Conservation (phyloP, 495 filamentous ascomycete genomes). For the Trypethelium eluteriae region DNA sequence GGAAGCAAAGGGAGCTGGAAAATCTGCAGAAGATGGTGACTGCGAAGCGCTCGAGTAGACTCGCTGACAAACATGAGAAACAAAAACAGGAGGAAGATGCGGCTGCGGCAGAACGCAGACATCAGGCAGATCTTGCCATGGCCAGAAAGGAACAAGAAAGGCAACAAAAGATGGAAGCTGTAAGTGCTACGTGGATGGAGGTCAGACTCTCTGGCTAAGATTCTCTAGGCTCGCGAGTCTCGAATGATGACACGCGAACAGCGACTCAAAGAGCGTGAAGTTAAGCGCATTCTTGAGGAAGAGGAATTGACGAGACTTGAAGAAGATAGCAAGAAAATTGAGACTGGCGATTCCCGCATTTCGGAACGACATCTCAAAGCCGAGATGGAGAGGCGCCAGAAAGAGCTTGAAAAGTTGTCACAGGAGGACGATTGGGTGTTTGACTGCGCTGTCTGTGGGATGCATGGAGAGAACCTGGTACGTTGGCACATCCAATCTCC, state of each 20-base stretch:
- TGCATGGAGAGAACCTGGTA: conserved; percentile 73
- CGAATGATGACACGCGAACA: conserved; percentile 80
- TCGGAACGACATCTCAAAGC: conserved; percentile 73
- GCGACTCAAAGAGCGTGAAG: conserved; percentile 73
- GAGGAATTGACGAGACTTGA: conserved; percentile 71
- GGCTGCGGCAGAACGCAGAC: conserved; percentile 64
- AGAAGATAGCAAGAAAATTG: conserved; percentile 45
- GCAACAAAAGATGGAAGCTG: conserved; percentile 55
- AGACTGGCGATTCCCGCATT: conserved; percentile 54
- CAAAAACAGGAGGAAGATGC: conserved; percentile 65
- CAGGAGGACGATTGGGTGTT: conserved; percentile 89
- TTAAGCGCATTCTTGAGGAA: conserved; percentile 70
- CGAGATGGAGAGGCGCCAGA: conserved; percentile 67
- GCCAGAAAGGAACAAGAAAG: conserved; percentile 62
- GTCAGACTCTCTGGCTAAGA: neutral
- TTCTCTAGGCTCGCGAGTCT: conserved; percentile 57
- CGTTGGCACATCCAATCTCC: neutral
- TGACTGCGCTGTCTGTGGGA: conserved; percentile 80
- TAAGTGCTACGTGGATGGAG: conserved; percentile 16
- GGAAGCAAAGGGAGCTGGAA: conserved; percentile 70
- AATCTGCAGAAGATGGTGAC: conserved; percentile 78
- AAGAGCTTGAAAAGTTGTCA: conserved; percentile 61
- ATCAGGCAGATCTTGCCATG: conserved; percentile 54
- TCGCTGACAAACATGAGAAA: conserved; percentile 72
- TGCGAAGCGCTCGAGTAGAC: conserved; percentile 83